Percentiles rank a stretch among this genome's conserved stretches.
Evolutionary conservation across 108 stramenopile species (phyloP).

Genomic region (Conticribra guillardii): DNA sequence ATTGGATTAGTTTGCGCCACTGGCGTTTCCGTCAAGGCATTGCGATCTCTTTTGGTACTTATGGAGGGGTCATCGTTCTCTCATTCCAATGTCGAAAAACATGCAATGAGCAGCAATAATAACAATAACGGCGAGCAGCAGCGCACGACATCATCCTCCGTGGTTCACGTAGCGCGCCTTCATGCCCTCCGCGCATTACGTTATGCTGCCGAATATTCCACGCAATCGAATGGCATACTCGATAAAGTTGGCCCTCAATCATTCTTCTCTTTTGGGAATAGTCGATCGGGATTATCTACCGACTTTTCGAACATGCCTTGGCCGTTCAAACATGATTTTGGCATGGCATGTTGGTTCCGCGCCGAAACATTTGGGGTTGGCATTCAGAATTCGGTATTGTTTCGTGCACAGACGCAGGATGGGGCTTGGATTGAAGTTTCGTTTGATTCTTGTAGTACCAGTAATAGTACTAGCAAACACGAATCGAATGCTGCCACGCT

Average conservation of each 20-base stretch:
- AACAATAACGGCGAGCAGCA: background rate
- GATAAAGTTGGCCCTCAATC: slow-evolving; percentile 59
- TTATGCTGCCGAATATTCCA: slow-evolving; percentile 60
- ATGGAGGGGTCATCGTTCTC: slow-evolving; percentile 14
- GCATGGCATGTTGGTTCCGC: slow-evolving; percentile 81
- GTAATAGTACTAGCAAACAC: slow-evolving; percentile 11
- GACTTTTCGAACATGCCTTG: slow-evolving; percentile 48
- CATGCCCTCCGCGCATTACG: slow-evolving; percentile 58
- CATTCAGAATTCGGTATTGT: slow-evolving; percentile 35
- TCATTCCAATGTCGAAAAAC: background rate
- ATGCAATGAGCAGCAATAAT: background rate
- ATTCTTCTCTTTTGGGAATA: slow-evolving; percentile 67
- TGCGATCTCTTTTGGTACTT: slow-evolving; percentile 53
- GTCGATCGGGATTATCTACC: slow-evolving; percentile 40
- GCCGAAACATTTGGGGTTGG: slow-evolving; percentile 57
- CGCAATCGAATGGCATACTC: slow-evolving; percentile 47
- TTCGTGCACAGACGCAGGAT: slow-evolving; percentile 47
- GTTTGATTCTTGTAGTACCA: slow-evolving; percentile 43
- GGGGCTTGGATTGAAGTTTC: slow-evolving; percentile 68
- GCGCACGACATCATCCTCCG: slow-evolving; percentile 6
- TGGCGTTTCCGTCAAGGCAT: slow-evolving; percentile 47
- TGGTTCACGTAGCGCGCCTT: slow-evolving; percentile 38
- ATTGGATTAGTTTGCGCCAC: slow-evolving; percentile 60
- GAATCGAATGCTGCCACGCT: slow-evolving; percentile 35
- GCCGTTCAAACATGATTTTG: slow-evolving; percentile 85